Evolutionary conservation across 2,329 filamentous ascomycete species (phyloP).

Genomic region (Nemania sp.): DNA sequence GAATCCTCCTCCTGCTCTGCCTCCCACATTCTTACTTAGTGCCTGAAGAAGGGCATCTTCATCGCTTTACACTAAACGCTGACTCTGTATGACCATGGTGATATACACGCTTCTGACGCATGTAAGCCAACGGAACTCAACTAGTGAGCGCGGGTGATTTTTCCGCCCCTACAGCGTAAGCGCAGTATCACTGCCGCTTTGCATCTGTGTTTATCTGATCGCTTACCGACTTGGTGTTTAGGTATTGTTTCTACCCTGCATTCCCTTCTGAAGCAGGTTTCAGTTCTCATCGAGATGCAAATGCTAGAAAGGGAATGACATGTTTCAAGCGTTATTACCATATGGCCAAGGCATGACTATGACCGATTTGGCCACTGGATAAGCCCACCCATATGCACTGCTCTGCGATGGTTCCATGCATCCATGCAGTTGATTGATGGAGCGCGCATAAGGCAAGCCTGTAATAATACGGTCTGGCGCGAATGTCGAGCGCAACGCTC

Average conservation of each 20-base stretch:
- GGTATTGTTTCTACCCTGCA: conserved; percentile 28
- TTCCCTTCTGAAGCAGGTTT: conserved; percentile 39
- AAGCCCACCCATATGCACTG: conserved; percentile 10
- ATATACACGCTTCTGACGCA: background rate
- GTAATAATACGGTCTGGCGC: conserved; percentile 17
- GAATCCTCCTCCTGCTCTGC: too few relatives aligned
- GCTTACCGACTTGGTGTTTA: conserved; percentile 15
- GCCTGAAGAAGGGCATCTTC: conserved; percentile 26
- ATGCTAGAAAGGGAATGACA: conserved; percentile 35
- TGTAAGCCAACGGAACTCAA: background rate
- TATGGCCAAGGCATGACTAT: conserved; percentile 22
- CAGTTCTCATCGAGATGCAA: conserved; percentile 18
- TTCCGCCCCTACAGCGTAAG: background rate
- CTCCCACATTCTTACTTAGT: conserved; percentile 24
- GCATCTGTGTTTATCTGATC: background rate
- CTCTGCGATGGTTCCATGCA: conserved; percentile 24
- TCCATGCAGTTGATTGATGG: conserved; percentile 34
- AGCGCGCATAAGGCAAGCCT: conserved; percentile 26
- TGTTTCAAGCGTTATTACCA: conserved; percentile 34
- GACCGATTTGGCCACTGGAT: conserved; percentile 9
- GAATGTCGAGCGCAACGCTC: conserved; percentile 9
- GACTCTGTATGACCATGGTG: conserved; percentile 6
- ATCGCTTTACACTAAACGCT: conserved; percentile 15
- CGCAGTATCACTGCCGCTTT: background rate
- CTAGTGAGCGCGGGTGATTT: conserved; percentile 13